Conservation (phyloP, 2,329 filamentous ascomycete genomes). For the Talaromyces sp. region DNA sequence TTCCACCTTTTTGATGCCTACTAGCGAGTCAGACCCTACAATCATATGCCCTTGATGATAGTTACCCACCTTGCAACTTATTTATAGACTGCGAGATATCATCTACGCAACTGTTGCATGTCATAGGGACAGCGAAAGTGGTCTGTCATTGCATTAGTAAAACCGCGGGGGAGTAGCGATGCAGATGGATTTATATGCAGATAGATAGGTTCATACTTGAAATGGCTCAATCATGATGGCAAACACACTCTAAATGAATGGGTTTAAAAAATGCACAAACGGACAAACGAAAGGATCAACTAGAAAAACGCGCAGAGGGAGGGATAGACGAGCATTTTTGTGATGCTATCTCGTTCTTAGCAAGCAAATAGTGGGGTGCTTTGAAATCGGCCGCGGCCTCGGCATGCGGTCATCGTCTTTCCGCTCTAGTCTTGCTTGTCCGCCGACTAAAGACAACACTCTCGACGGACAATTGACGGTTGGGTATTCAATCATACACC, state of each 20-base stretch:
- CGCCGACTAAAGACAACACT: not conserved
- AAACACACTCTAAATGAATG: not conserved
- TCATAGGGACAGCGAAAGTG: constrained; percentile 90
- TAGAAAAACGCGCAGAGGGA: not conserved
- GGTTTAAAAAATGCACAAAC: not conserved
- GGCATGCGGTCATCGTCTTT: constrained; percentile 10
- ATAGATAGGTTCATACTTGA: constrained; percentile 31
- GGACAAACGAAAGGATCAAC: not conserved
- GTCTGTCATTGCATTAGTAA: constrained; percentile 54
- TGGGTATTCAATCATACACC: constrained; percentile 9
- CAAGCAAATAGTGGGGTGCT: constrained; percentile 9
- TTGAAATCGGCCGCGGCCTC: constrained; percentile 14
- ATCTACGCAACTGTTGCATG: constrained; percentile 83
- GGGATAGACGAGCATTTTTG: not conserved
- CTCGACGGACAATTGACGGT: too few species aligned
- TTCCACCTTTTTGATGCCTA: constrained; percentile 77
- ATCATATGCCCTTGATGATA: not conserved
- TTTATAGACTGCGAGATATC: constrained; percentile 75
- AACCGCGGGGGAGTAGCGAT: not conserved
- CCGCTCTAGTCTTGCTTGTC: not conserved
- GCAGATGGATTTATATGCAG: not conserved
- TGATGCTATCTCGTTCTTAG: constrained; percentile 18
- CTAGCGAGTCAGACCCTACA: constrained; percentile 1
- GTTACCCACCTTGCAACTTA: constrained; percentile 59
- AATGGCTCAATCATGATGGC: constrained; percentile 42